A percentile compares a stretch with the other conserved stretches of the same genome.
Conservation (phyloP, 1,284 basidiomycete genomes). For the Mrakiaceae sp. region DNA sequence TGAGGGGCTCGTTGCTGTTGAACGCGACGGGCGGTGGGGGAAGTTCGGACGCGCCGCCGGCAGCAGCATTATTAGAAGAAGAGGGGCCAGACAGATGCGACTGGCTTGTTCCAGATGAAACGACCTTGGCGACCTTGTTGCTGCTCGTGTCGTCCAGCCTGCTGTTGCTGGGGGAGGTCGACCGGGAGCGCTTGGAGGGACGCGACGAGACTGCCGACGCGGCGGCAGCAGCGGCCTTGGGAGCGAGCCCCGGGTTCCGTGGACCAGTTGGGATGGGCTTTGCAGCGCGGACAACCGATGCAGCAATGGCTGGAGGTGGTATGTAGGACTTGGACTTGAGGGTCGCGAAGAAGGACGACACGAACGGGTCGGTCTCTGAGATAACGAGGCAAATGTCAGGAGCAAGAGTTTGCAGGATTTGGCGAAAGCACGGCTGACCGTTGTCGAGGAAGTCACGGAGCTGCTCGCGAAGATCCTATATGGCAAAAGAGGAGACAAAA, state of each 20-base stretch:
- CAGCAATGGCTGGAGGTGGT: slow-evolving; percentile 16
- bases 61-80: not conserved
- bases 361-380: slow-evolving; percentile 63
- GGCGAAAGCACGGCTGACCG: slow-evolving; percentile 40
- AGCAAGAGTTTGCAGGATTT: not conserved
- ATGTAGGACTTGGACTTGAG: slow-evolving; percentile 71
- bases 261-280: not conserved
- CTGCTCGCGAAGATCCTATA: slow-evolving; percentile 52
- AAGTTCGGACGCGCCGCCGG: not conserved
- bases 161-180: not conserved
- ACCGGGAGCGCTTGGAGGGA: slow-evolving; percentile 6
- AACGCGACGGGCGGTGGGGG: not conserved
- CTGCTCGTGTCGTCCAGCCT: no score
- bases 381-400: not conserved
- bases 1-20: not conserved
- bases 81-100: no score
- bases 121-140: no score
- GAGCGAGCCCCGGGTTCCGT: slow-evolving; percentile 30
- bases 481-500: not conserved
- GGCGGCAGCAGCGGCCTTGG: slow-evolving; percentile 38
- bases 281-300: not conserved
- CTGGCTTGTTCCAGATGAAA: no score
- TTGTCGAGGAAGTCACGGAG: slow-evolving; percentile 86
- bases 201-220: slow-evolving; percentile 36
- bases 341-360: slow-evolving; percentile 70